phyloP scores from a whole-genome alignment of 2,329 filamentous ascomycete species.

The Hymenoscyphus linearis region DNA sequence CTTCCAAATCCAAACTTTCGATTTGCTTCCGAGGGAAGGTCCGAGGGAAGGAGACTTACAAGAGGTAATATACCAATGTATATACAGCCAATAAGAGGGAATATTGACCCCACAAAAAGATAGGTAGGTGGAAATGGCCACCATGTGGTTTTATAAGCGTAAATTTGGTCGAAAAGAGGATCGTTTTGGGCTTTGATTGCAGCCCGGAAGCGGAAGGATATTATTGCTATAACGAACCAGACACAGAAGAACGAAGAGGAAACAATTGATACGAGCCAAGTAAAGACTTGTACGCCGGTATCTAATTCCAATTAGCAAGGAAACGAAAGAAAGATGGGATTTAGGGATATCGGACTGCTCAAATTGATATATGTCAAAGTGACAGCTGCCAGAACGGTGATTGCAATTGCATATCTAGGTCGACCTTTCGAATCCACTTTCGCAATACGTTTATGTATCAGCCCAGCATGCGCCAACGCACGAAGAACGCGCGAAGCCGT shows the following conservation, averaged over 20 bases:
- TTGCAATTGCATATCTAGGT: slow-evolving; percentile 10
- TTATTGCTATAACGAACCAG: slow-evolving; percentile 58
- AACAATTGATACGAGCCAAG: slow-evolving; percentile 14
- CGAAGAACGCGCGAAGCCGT: slow-evolving; percentile 22
- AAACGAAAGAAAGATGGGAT: background rate
- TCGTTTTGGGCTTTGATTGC: slow-evolving; percentile 45
- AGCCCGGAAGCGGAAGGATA: slow-evolving; percentile 56
- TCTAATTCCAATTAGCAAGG: background rate
- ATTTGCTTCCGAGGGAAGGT: background rate
- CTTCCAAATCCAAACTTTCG: too few relatives aligned
- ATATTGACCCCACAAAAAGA: slow-evolving; percentile 6
- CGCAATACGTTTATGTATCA: slow-evolving; percentile 13
- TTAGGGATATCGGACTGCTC: background rate
- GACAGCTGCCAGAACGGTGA: slow-evolving; percentile 8
- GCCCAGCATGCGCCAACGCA: slow-evolving; percentile 18
- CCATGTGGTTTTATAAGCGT: slow-evolving; percentile 8
- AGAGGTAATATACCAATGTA: slow-evolving; percentile 8
- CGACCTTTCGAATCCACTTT: slow-evolving; percentile 11
- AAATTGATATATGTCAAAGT: slow-evolving; percentile 16
- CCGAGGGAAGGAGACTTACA: background rate
- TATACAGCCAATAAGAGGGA: slow-evolving; percentile 4
- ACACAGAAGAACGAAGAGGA: slow-evolving; percentile 11
- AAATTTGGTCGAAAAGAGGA: slow-evolving; percentile 8
- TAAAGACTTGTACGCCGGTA: slow-evolving; percentile 13
- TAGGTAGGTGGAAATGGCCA: slow-evolving; percentile 12